A percentile compares a stretch with the other conserved stretches of the same genome.
These are phyloP conservation scores for Candida xyloterini DNA, from an alignment of 805 yeast genomes.

Conservation along the genomic window DNA sequence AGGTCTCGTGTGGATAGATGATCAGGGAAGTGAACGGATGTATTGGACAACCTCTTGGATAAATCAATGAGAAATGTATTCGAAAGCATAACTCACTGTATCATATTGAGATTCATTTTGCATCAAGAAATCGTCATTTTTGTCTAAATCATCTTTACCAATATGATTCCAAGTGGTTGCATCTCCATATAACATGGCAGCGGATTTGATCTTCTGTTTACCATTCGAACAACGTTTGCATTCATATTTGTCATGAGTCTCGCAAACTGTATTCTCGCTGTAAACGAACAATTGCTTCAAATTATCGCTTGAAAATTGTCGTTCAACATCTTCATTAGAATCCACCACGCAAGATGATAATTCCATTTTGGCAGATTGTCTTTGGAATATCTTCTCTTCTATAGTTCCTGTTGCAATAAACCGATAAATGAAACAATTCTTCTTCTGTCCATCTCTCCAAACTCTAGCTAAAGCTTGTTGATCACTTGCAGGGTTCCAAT, in stretches of 20 bases:
- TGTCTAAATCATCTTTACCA: conserved; percentile 54
- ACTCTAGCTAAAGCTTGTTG: conserved; percentile 97
- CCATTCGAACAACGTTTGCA: conserved; percentile 77
- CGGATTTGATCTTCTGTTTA: conserved; percentile 60
- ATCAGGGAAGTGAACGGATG: conserved; percentile 42
- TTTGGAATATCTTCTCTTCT: conserved; percentile 92
- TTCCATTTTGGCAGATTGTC: conserved; percentile 92
- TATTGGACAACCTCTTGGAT: conserved; percentile 83
- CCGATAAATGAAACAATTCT: conserved; percentile 91
- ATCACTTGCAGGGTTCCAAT: conserved; percentile 98
- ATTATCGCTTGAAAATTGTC: conserved; percentile 82
- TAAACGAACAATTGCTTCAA: conserved; percentile 73
- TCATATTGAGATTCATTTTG: conserved; percentile 66
- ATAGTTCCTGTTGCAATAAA: conserved; percentile 93
- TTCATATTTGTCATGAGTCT: conserved; percentile 88
- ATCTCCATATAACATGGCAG: conserved; percentile 95
- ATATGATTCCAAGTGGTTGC: conserved; percentile 97
- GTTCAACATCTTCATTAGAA: conserved; percentile 91
- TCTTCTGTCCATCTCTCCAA: conserved; percentile 99
- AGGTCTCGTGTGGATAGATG: conserved; percentile 87
- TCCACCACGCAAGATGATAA: conserved; percentile 95
- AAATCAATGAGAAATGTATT: conserved; percentile 77
- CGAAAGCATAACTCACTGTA: conserved; percentile 84
- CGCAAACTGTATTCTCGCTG: conserved; percentile 66
- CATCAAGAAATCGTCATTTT: conserved; percentile 74